Evolutionary conservation across 768 basidiomycete species (phyloP).

Genomic region (Mycena polygramma): DNA sequence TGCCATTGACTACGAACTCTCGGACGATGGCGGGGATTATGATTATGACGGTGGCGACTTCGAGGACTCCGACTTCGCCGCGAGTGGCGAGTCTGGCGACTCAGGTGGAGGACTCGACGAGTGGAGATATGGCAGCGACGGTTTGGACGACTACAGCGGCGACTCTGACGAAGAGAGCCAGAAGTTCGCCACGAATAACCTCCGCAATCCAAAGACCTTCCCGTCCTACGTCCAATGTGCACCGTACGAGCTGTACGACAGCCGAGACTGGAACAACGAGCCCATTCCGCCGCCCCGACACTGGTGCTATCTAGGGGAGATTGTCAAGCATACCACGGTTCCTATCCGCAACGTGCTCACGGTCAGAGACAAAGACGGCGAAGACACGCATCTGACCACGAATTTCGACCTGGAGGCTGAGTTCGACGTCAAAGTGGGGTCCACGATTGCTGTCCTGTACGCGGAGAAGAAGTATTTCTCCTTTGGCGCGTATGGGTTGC

Average conservation of each 20-base stretch:
- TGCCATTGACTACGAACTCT: not conserved
- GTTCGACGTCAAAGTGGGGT: slow-evolving; percentile 31
- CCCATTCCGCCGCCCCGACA: slow-evolving; percentile 19
- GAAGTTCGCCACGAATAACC: slow-evolving; percentile 5
- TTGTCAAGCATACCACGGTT: slow-evolving; percentile 2
- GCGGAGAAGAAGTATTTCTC: slow-evolving; percentile 29
- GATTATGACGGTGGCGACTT: not conserved
- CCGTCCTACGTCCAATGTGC: slow-evolving; percentile 31
- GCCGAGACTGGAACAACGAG: slow-evolving; percentile 14
- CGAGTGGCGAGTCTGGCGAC: too few species aligned
- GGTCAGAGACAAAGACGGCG: slow-evolving; percentile 16
- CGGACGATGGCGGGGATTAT: not conserved
- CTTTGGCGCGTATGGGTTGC: slow-evolving; percentile 16
- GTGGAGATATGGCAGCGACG: not conserved
- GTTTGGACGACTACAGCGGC: not conserved
- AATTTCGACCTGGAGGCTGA: slow-evolving; percentile 20
- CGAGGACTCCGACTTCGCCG: not conserved
- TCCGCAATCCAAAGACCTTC: slow-evolving; percentile 34
- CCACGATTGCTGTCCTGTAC: slow-evolving; percentile 35
- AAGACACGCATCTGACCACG: not conserved
- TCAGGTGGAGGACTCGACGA: not conserved
- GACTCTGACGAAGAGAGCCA: not conserved
- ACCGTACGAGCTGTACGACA: slow-evolving; percentile 9
- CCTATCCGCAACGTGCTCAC: slow-evolving; percentile 12
- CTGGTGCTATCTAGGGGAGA: slow-evolving; percentile 37